Base-by-base conservation (phyloP, 1,284 basidiomycete genomes). In the Exobasidium cylindrosporum region DNA sequence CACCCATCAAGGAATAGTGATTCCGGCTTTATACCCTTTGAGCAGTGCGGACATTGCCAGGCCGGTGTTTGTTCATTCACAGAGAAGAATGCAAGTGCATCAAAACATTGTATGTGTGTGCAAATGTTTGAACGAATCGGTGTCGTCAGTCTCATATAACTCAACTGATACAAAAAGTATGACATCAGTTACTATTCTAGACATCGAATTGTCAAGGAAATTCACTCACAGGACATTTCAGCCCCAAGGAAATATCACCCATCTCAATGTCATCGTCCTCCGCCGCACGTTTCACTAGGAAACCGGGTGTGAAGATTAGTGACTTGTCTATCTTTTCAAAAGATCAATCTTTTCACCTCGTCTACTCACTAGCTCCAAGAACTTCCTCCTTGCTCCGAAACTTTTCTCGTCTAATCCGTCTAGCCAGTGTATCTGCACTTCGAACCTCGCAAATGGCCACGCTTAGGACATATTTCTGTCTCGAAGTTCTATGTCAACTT, bases 31-130 rank as follows among this genome's bases (percentile, higher is more conserved):
- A 98, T 81, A 31, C 84, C 83, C 74, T 87, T 88, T 79, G 91
- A 91, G 81, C 96, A 98, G 43, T 93, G 88, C n/a, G 96, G 95
- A 80, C 96, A 98, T 44, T 89, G 81, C 90, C 92, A 99, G 31
- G 92, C 93, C 0, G 96, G 96, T 4, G 94, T 95, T 81, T 92
- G 89, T 74, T 95, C 91, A 86, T 97, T 98, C 78, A 96, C 87
- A 24, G 89, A 89, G 73, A 90, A 92, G 91, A 94, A 98, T 55
- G 90, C 92, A 23, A 85, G 85, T 0, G 94, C 93, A 80, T 98
- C 96, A 79, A 98, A 99, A 81, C 96, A 99, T 75, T 96, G 92
- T 1, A 91, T 83, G 80, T 98, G 96, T 24, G 89, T 86, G 78
- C 96, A 98, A 65, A 85, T 83, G 13, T 83, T 84, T 0, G 95